Evolutionary conservation across 2,329 filamentous ascomycete genomes (phyloP), one percentile per base, ranked within the genome.

Genomic region (Ceratocystis huliohia): DNA sequence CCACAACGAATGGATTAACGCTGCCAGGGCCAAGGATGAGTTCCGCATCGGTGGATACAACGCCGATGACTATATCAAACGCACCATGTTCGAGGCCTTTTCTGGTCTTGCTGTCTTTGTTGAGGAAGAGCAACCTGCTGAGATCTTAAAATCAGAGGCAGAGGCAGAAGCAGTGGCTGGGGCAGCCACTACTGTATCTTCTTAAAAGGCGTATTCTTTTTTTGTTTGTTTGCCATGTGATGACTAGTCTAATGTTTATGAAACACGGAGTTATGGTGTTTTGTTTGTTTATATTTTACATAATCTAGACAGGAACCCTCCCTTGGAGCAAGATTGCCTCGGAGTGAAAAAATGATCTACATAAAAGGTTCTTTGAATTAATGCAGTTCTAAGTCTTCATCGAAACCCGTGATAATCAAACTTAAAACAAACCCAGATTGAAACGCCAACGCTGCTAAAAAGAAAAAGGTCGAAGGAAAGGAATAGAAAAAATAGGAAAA

Each of bases 81-180:
- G 92, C 28, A 87, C 89, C 28, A 78, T 99, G 73, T 88, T 90
- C 68, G 92, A 96, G 73, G 91, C 93, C 0, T 97, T 96, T 76
- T 85, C 89, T 0, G 94, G 95, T 0, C 75, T 99, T 68, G 91
- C 89, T 0, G 89, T 96, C 53, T 95, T 96, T 71, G 80, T 99
- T 53, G 87, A 84, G 45, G 91, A 96, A 59, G 92, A 96, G 73
- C 83, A 83, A 75, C 71, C 73, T 1, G 72, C 71, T 1, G 76
- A 78, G 57, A 74, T 71, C 59, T 20, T 25, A 15, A 10, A 45
- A 15, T 15, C 53, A 1, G 64, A 63, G 33, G 25, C 20, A 7
- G 22, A 22, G 7, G 28, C 45, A 2, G 22, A 45, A 59, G 44
- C 25, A 5, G 20, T 17, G 22, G 64, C n/a, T n/a, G n/a, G n/a